These are phyloP conservation scores for Torrubiella hemipterigena DNA, from an alignment of 2,329 filamentous ascomycete species.

Conservation along the genomic window DNA sequence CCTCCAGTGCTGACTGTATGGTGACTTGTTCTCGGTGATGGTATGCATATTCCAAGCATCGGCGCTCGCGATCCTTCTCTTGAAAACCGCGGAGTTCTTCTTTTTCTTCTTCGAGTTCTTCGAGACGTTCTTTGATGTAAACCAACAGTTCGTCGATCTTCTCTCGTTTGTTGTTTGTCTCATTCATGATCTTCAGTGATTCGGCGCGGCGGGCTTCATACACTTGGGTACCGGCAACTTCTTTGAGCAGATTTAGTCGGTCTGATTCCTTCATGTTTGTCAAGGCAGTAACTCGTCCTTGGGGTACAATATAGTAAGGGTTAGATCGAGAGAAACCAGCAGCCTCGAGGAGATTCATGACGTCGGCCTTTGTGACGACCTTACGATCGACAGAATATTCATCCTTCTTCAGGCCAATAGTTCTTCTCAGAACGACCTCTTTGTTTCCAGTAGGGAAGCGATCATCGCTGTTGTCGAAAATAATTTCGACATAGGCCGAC, in stretches of 20 bases:
- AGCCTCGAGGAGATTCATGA: constrained; percentile 89
- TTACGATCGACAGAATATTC: constrained; percentile 97
- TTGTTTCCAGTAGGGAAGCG: constrained; percentile 88
- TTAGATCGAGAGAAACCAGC: constrained; percentile 96
- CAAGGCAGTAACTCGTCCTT: constrained; percentile 86
- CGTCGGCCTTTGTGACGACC: constrained; percentile 86
- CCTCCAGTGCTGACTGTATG: constrained; percentile 64
- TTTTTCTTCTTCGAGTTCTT: constrained; percentile 91
- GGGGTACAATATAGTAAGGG: constrained; percentile 97
- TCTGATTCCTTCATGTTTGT: constrained; percentile 99
- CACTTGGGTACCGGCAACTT: constrained; percentile 95
- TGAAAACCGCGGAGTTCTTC: constrained; percentile 90
- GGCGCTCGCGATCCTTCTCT: constrained; percentile 83
- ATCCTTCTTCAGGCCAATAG: constrained; percentile 95
- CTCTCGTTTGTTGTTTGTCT: constrained; percentile 85
- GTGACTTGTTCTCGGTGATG: constrained; percentile 81
- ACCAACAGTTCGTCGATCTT: constrained; percentile 90
- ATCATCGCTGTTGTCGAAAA: constrained; percentile 95
- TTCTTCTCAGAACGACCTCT: constrained; percentile 81
- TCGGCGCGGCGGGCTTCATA: constrained; percentile 89
- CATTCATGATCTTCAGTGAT: constrained; percentile 91
- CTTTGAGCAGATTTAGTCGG: constrained; percentile 79
- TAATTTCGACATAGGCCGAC: constrained; percentile 98
- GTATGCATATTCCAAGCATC: constrained; percentile 89
- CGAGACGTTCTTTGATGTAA: constrained; percentile 82